Evolutionary conservation across 352 stramenopile species (phyloP), one percentile per base, ranked within the genome.

Genomic region (Pythium apleroticum): DNA sequence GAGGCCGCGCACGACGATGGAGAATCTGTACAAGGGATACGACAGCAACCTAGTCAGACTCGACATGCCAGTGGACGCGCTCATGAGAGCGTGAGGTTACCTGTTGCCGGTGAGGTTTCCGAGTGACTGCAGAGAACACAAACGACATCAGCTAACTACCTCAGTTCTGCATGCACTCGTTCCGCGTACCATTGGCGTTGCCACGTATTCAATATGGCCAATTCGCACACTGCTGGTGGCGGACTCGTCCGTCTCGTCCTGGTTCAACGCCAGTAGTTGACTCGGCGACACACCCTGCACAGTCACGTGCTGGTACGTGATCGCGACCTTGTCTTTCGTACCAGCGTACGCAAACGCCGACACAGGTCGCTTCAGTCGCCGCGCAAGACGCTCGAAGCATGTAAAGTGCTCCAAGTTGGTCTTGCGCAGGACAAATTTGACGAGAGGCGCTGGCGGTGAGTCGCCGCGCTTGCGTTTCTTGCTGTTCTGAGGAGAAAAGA

Each of bases 381-480:
- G 73, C 11, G 77, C 60, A 19, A 93, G 59, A 17, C 70, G 76
- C 35, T 95, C 86, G 19, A 95, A 78, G 63, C 75, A 88, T 19
- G 75, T 33, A 43, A 93, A 93, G 49, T 93, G 86, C 55, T 95
- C 82, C 15, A 81, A 46, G 60, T 95, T 90, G 15, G 65, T 88
- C 75, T 93, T 93, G 60, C 80, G 63, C 8, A 95, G 76, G 22
- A 89, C 78, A 57, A 91, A 95, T 10, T 67, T 81, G 41, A 93
- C 57, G 57, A 78, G 84, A 1, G 60, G 63, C n/a, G 70, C 69
- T 0, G 72, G 75, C 17, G 57, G 43, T 19, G 65, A 52, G 52
- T 91, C 65, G 4, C 48, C 73, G 31, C 80, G 86, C 65, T 95
- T 95, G 25, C 86, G 84, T 56, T 90, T 90, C 52, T 90, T 89